A percentile compares a stretch with the other conserved stretches of the same genome.
These are phyloP conservation scores for Zygosaccharomyces bailii DNA, from an alignment of 805 yeast genomes.

Conservation along the genomic window DNA sequence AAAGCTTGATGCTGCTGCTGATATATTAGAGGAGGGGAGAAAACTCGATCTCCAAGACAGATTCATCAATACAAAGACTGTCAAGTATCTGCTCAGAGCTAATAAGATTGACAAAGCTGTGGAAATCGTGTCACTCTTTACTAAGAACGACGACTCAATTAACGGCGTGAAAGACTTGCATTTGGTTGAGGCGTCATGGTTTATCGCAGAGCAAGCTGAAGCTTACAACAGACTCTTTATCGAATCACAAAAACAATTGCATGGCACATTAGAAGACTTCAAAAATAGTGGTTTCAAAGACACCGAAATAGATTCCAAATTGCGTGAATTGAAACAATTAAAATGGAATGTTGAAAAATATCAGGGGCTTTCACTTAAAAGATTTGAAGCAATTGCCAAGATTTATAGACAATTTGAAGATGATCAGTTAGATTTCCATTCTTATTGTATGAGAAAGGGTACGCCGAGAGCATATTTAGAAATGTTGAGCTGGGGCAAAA, in stretches of 20 bases:
- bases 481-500: slow-evolving; percentile 80
- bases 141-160: slow-evolving; percentile 75
- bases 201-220: slow-evolving; percentile 78
- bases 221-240: slow-evolving; percentile 64
- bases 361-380: slow-evolving; percentile 73
- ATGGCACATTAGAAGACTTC: slow-evolving; percentile 12
- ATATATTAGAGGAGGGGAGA: slow-evolving; percentile 66
- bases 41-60: slow-evolving; percentile 82
- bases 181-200: slow-evolving; percentile 90
- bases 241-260: slow-evolving; percentile 24
- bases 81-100: slow-evolving; percentile 78
- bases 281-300: slow-evolving; percentile 17
- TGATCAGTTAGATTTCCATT: slow-evolving; percentile 94
- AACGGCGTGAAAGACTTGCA: slow-evolving; percentile 86
- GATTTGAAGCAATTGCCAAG: slow-evolving; percentile 63
- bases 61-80: slow-evolving; percentile 83
- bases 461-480: slow-evolving; percentile 80
- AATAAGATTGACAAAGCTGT: slow-evolving; percentile 71
- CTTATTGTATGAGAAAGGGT: slow-evolving; percentile 85
- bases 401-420: slow-evolving; percentile 66
- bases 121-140: slow-evolving; percentile 70
- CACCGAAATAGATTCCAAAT: slow-evolving; percentile 29
- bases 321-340: slow-evolving; percentile 36
- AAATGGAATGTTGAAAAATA: slow-evolving; percentile 45
- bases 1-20: slow-evolving; percentile 58